Base-by-base conservation (phyloP, 768 basidiomycete genomes). In the Aureoboletus auriporus region DNA sequence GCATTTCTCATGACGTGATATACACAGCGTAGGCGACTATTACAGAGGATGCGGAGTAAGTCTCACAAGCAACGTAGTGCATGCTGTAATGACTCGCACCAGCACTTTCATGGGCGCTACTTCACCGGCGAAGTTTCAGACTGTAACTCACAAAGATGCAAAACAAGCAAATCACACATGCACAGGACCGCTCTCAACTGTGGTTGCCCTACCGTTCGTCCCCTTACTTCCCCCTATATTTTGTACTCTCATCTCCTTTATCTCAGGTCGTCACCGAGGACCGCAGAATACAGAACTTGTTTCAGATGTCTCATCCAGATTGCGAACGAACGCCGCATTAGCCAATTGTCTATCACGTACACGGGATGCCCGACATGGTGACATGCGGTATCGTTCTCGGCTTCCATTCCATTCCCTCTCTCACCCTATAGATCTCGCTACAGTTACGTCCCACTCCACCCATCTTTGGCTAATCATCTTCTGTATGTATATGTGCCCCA, bases 81-180 rank as follows among this genome's bases (percentile, higher is more conserved):
- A 44, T 45, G 49, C 44, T 42, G 46, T 53, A 38, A 49, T 47
- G 39, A 51, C 50, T 11, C 6, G 8, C 23, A 14, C 33, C 42
- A 69, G 68, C 68, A 71, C 52, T 69, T 69, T 49, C 68, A 69
- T 47, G 68, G 61, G 44, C 70, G 68, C 42, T 71, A 69, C 54
- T 70, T 55, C 48, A 69, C 68, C 12, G 68, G 68, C 33, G 43
- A 63, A 9, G 60, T 66, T 0, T 38, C 42, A 10, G 69, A 69
- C 42, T 69, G 68, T 48, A 59, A 59, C 41, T 64, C 62, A 2
- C 53, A 50, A 20, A 31, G 54, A 41, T 69, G 68, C 56, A 70
- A 70, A 51, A 65, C 68, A 3, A 69, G 68, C 44, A 58, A 57
- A 33, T 44, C 59, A 9, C 68, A 69, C 53, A 66, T 61, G 51